Evolutionary conservation across 306 rosid species (phyloP), one percentile per base, ranked within the genome.

Genomic region (Nissolia schottii): DNA sequence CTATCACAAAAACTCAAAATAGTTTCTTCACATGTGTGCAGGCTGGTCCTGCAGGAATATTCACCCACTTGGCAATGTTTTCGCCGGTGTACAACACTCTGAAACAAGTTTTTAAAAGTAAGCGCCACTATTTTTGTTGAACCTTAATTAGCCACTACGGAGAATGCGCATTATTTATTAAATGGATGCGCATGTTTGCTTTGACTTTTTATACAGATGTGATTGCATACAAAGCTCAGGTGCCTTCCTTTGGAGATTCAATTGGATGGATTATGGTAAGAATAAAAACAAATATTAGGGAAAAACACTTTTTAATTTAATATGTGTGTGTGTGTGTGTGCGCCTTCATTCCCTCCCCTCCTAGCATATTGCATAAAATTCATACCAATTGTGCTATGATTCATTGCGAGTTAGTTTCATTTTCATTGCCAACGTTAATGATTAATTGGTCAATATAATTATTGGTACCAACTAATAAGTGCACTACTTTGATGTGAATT

Each of bases 251-350:
- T 29, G 50, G 27, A 3, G 49, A 59, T 12, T 29, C 12, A 6
- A 7, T 5, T 59, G 70, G 77, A 60, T 60, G 34, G 49, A 32
- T 59, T 31, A 13, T 59, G 59, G 77, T 72, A 14, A 72, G 69
- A 45, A 3, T 46, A 14, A 18, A 46, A 50, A 5, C 34, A 32
- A 31, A 29, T 11, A 49, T 49, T 49, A 19, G 1, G 19, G 10
- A n/a, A 4, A 25, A 24, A 46, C 8, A 3, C 0, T 54, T 24
- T 23, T 18, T 0, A 1, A 9, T 4, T 9, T 2, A 16, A 19
- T 15, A 28, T 2, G 29, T n/a, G n/a, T n/a, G n/a, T n/a, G n/a
- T n/a, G n/a, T n/a, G n/a, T n/a, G n/a, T n/a, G n/a, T 29, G 7
- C 4, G 25, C 24, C 41, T 65, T n/a, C 37, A 14, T 38, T 22